Evolutionary conservation across 192 early-diverging fungal genomes (phyloP).

Genomic region (Coemansia umbellata): DNA sequence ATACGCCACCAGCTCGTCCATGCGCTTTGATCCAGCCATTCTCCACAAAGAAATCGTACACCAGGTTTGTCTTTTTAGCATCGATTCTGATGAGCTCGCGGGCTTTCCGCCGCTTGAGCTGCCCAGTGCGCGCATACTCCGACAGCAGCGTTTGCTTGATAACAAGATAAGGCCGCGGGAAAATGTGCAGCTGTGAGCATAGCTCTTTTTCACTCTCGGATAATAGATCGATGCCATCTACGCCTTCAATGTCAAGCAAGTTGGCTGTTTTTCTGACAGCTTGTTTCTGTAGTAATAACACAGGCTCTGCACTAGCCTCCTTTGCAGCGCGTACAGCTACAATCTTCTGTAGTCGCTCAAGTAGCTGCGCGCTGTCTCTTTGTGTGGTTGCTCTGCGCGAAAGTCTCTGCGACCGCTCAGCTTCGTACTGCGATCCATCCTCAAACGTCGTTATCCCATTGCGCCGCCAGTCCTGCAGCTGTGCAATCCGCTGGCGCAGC

Average conservation of each 20-base stretch:
- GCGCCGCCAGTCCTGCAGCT: slow-evolving; percentile 84
- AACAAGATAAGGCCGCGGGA: slow-evolving; percentile 84
- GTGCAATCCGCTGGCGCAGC: slow-evolving; percentile 72
- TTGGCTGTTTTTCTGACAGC: slow-evolving; percentile 15
- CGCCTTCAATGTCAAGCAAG: slow-evolving; percentile 71
- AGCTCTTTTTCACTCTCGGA: slow-evolving; percentile 72
- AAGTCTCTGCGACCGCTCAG: slow-evolving; percentile 55
- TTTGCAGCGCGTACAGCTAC: slow-evolving; percentile 18
- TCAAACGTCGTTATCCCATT: slow-evolving; percentile 79
- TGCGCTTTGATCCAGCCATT: slow-evolving; percentile 84
- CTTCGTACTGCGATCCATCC: slow-evolving; percentile 72
- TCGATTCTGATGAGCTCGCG: slow-evolving; percentile 91
- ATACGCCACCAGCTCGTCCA: slow-evolving; percentile 6
- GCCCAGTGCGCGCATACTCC: slow-evolving; percentile 74
- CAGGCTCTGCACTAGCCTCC: neutral
- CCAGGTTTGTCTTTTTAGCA: slow-evolving; percentile 76
- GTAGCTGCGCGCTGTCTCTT: slow-evolving; percentile 47
- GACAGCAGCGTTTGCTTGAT: slow-evolving; percentile 90
- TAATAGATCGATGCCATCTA: slow-evolving; percentile 86
- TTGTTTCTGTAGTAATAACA: neutral
- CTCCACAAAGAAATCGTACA: slow-evolving; percentile 92
- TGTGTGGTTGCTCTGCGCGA: slow-evolving; percentile 46
- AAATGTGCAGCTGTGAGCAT: slow-evolving; percentile 78
- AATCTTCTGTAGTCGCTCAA: slow-evolving; percentile 24
- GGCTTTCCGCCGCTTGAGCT: slow-evolving; percentile 69